A percentile compares a stretch with the other conserved stretches of the same genome.
Conservation (phyloP, 2,329 filamentous ascomycete genomes). For the Colletotrichum aenigma region DNA sequence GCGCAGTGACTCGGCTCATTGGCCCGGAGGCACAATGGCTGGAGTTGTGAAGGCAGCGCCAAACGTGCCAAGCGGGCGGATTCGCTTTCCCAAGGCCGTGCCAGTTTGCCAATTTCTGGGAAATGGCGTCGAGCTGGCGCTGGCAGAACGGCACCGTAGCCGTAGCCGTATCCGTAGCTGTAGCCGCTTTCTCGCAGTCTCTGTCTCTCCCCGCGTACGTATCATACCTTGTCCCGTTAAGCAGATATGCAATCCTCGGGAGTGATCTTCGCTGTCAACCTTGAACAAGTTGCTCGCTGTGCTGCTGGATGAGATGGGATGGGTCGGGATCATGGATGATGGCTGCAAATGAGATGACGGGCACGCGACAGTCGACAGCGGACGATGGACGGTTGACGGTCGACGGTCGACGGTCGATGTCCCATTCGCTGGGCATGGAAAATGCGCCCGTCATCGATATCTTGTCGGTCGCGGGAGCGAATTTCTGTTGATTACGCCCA, state of each 20-base stretch:
- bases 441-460: conserved; percentile 7
- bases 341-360: neutral
- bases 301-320: neutral
- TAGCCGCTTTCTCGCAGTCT: neutral
- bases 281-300: neutral
- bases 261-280: neutral
- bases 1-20: neutral
- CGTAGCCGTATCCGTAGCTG: neutral
- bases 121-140: neutral
- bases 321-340: neutral
- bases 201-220: neutral
- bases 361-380: conserved; percentile 3
- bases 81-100: neutral
- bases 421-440: neutral
- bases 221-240: neutral
- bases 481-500: neutral
- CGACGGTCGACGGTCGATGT: neutral
- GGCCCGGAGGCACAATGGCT: neutral
- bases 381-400: neutral
- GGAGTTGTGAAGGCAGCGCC: neutral
- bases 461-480: neutral
- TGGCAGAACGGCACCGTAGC: neutral
- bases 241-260: neutral
- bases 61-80: conserved; percentile 4
- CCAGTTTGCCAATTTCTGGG: neutral